A percentile compares a stretch with the other conserved stretches of the same genome.
These are phyloP conservation scores for Ceratorhiza oryzae-sativae DNA, from an alignment of 1,284 basidiomycete species.

Conservation along the genomic window DNA sequence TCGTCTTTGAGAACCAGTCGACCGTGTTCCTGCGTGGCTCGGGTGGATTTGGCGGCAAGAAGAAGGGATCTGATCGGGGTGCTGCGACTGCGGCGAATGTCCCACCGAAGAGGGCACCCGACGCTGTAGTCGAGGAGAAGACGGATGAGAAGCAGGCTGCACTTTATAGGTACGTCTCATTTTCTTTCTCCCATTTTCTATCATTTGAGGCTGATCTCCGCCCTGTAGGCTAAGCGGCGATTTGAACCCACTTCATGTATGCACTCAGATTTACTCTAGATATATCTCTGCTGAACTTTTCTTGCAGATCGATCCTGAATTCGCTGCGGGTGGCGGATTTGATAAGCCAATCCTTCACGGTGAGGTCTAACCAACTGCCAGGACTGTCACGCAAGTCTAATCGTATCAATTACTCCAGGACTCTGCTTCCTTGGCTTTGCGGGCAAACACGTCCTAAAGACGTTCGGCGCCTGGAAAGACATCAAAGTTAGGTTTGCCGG, in stretches of 20 bases:
- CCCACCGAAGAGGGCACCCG: conserved; percentile 83
- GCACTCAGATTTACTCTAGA: conserved; percentile 46
- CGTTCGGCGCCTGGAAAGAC: conserved; percentile 86
- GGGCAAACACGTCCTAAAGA: conserved; percentile 91
- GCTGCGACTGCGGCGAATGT: conserved; percentile 85
- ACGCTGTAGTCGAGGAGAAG: conserved; percentile 86
- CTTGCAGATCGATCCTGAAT: conserved; percentile 84
- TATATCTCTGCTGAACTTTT: neutral
- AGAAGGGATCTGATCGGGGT: conserved; percentile 88
- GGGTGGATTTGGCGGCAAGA: conserved; percentile 95
- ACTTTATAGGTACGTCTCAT: conserved; percentile 72
- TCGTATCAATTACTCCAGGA: conserved; percentile 54
- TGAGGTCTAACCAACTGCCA: conserved; percentile 38
- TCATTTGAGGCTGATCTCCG: too few species aligned
- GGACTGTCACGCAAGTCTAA: conserved; percentile 49
- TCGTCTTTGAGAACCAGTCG: conserved; percentile 92
- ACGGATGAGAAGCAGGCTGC: conserved; percentile 85
- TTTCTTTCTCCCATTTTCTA: too few species aligned
- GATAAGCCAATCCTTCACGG: conserved; percentile 84
- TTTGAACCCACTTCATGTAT: conserved; percentile 87
- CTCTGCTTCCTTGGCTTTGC: conserved; percentile 94
- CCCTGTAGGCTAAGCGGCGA: conserved; percentile 81
- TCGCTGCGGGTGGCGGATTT: conserved; percentile 94
- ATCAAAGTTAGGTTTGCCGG: conserved; percentile 97
- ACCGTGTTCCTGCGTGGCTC: conserved; percentile 94